A percentile compares a stretch with the other conserved stretches of the same genome.
These are phyloP conservation scores for Cucurbita moschata DNA, from an alignment of 306 rosid species.

Conservation along the genomic window DNA sequence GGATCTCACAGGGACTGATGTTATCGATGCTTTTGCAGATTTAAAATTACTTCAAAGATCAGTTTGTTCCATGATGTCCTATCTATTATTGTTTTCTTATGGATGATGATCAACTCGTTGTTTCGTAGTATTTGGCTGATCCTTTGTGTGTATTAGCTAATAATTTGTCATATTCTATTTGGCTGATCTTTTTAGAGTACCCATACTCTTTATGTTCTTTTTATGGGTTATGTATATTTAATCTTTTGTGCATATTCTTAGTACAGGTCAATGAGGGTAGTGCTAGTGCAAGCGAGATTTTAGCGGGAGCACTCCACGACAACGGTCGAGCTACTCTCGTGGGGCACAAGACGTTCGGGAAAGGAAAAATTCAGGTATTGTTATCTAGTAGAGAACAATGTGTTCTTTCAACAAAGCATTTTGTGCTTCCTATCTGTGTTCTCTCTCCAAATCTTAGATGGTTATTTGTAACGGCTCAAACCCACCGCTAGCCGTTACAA, in stretches of 20 bases:
- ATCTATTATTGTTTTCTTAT: background rate
- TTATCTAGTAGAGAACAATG: background rate
- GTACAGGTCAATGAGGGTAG: conserved; percentile 92
- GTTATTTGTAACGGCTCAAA: too few relatives aligned
- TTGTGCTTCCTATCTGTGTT: too few relatives aligned
- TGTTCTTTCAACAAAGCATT: background rate
- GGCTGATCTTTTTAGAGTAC: too few relatives aligned
- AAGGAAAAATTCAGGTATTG: conserved; percentile 92
- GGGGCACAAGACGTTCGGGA: conserved; percentile 85
- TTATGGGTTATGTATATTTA: background rate
- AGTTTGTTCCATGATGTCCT: background rate
- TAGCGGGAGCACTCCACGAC: conserved; percentile 94
- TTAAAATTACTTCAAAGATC: background rate
- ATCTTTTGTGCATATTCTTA: background rate
- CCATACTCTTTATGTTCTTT: too few relatives aligned
- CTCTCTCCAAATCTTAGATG: too few relatives aligned
- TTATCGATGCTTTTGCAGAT: too few relatives aligned
- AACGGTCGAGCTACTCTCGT: conserved; percentile 83
- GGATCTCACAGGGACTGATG: too few relatives aligned
- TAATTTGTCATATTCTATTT: background rate
- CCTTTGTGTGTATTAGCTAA: too few relatives aligned
- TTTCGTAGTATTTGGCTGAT: background rate
- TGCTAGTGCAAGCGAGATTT: conserved; percentile 94
- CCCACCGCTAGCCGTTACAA: too few relatives aligned
- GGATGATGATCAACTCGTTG: background rate